Evolutionary conservation across 495 filamentous ascomycete species (phyloP), one percentile per base, ranked within the genome.

Genomic region (Aspergillus homomorphus): DNA sequence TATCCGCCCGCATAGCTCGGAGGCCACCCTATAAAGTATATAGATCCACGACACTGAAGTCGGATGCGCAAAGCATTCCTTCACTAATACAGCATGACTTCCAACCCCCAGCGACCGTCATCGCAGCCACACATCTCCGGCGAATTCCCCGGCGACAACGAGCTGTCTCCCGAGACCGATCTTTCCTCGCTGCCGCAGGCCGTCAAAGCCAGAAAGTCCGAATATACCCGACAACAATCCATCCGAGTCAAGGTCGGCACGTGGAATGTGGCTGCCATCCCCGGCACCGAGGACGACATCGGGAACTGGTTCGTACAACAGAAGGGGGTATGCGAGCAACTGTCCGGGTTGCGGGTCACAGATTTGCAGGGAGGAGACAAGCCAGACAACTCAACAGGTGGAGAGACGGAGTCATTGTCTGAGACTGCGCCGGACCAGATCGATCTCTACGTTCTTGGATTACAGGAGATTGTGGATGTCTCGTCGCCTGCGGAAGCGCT

Each of bases 381-480:
- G 5, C 38, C 48, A 14, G 53, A 53, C 43, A 48, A n/a, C 12
- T 23, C 15, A 9, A 38, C n/a, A 7, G 24, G 41, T 23, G 23
- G 28, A 6, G 24, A 45, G 4, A 23, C 42, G 23, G 48, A 30
- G 33, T 46, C 57, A 21, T 23, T 46, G 8, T 38, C 59, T 18
- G 56, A 61, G 7, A 19, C 55, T n/a, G 74, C 67, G 15, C 51
- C 62, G 9, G 81, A 86, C 16, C 87, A 92, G 56, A 79, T 96
- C 45, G 93, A 87, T 21, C 80, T 99, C 19, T 99, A 98, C 69
- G 91, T 90, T 12, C 76, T 98, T 5, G 92, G 90, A 1, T 73
- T 98, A 45, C 94, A 98, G 62, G 94, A 98, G 65, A 82, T 98
- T 42, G 88, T 98, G 22, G 91, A 96, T 72, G 76, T 98, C 51